Conservation (phyloP, 1,139 yeast species). For the Candida labiduridarum region DNA sequence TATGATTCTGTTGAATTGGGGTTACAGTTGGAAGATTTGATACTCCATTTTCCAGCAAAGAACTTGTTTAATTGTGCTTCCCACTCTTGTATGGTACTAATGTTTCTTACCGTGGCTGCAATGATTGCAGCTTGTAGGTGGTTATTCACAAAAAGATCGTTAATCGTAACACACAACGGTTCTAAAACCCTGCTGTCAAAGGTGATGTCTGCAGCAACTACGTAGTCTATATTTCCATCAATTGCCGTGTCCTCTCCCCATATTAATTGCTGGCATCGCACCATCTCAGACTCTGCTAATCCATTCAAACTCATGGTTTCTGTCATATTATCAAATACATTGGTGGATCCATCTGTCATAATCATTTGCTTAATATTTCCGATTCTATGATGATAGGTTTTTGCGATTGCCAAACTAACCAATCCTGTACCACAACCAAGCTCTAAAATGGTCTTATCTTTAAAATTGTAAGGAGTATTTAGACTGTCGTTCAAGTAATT, state of each 20-base stretch:
- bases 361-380: constrained; percentile 31
- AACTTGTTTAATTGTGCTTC: constrained; percentile 38
- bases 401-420: constrained; percentile 62
- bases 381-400: constrained; percentile 22
- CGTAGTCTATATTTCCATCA: constrained; percentile 39
- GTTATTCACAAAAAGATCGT: constrained; percentile 36
- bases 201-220: constrained; percentile 85
- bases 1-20: constrained; percentile 23
- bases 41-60: constrained; percentile 28
- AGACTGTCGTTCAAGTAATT: constrained; percentile 37
- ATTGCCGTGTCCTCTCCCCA: constrained; percentile 54
- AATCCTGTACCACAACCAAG: constrained; percentile 92
- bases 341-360: constrained; percentile 78
- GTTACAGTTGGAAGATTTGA: constrained; percentile 18
- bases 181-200: constrained; percentile 71
- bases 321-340: constrained; percentile 55
- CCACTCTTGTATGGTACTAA: constrained; percentile 57
- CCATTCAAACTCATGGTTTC: constrained; percentile 51
- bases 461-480: constrained; percentile 13
- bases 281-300: constrained; percentile 11
- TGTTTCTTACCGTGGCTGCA: constrained; percentile 76
- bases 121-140: constrained; percentile 42
- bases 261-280: constrained; percentile 39
- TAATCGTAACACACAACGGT: constrained; percentile 52
- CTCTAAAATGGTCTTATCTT: constrained; percentile 52